Percentiles rank a stretch among this genome's conserved stretches.
These are phyloP conservation scores for Aspergillus fischeri DNA, from an alignment of 2,329 filamentous ascomycete genomes.

Conservation along the genomic window DNA sequence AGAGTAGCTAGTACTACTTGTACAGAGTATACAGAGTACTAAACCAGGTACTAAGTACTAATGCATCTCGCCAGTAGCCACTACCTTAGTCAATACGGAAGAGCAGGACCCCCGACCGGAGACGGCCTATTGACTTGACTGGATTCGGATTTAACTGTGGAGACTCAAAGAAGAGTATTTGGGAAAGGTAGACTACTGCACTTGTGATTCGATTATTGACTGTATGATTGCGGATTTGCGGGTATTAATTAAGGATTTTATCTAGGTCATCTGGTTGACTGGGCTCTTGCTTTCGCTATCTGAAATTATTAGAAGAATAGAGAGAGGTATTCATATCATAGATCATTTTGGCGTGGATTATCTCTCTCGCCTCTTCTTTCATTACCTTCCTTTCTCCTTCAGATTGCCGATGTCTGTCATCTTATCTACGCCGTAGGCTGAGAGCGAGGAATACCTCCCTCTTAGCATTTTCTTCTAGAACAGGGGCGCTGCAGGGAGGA, in stretches of 20 bases:
- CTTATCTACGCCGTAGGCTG: background rate
- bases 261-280: background rate
- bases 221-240: background rate
- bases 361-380: background rate
- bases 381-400: too few species aligned
- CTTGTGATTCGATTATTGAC: too few species aligned
- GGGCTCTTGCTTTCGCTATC: background rate
- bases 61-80: too few species aligned
- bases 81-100: too few species aligned
- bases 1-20: too few species aligned
- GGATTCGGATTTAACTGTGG: background rate
- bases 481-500: constrained; percentile 2
- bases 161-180: background rate
- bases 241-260: background rate
- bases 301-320: background rate
- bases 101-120: background rate
- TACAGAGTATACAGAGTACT: too few species aligned
- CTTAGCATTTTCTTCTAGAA: constrained; percentile 5
- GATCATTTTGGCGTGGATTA: background rate
- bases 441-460: background rate
- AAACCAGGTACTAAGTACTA: too few species aligned
- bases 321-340: background rate
- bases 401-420: background rate
- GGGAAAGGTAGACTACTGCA: background rate
- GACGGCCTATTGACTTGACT: background rate